Percentiles rank a stretch among this genome's conserved stretches.
Conservation (phyloP, 1,284 basidiomycete species). For the Trichosporon sp. region DNA sequence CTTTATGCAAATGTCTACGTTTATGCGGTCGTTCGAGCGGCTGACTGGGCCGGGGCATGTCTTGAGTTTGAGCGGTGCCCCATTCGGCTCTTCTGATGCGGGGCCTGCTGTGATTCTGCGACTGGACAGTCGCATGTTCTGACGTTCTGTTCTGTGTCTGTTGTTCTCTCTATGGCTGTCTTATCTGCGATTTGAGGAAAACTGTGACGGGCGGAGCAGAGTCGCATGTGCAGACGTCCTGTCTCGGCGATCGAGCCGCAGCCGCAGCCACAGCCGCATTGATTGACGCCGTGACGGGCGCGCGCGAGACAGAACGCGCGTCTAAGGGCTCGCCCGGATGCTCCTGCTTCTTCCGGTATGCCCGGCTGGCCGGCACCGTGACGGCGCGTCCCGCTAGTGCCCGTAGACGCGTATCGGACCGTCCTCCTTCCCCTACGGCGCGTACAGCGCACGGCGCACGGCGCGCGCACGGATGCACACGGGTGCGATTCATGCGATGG, state of each 20-base stretch:
- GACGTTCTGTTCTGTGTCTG: neutral
- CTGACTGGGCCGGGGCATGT: too few relatives aligned
- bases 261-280: neutral
- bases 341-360: neutral
- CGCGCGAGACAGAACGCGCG: neutral
- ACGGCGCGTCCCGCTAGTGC: neutral
- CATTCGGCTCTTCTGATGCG: too few relatives aligned
- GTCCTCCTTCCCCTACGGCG: too few relatives aligned
- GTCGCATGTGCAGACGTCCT: neutral
- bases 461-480: too few relatives aligned
- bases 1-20: slow-evolving; percentile 1
- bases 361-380: neutral
- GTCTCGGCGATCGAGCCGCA: neutral
- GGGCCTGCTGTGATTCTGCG: too few relatives aligned
- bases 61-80: too few relatives aligned
- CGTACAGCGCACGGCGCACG: neutral
- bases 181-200: neutral
- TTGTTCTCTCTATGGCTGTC: neutral
- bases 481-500: too few relatives aligned
- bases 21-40: neutral
- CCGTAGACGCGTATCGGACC: neutral
- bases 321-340: too few relatives aligned
- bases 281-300: neutral
- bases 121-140: too few relatives aligned
- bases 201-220: neutral